Base-by-base conservation (phyloP, 345 rosid genomes). In the Ceriops tagal region DNA sequence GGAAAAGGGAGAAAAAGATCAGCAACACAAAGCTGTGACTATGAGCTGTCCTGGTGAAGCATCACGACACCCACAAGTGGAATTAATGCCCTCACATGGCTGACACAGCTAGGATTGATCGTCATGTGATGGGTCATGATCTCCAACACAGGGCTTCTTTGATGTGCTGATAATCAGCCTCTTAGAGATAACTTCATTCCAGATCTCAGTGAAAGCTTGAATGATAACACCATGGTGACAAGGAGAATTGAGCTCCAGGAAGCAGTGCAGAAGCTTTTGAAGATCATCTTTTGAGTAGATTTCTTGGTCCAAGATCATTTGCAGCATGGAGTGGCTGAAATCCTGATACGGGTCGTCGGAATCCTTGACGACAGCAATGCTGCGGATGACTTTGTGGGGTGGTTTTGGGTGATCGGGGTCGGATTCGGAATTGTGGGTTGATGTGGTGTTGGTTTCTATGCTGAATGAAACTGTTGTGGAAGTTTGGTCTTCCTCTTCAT, bases 271-370 rank as follows among this genome's bases (percentile, higher is more conserved):
- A 58, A 88, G 92, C 74, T 81, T 79, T 58, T 72, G 73, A 13
- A 85, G 84, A 30, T 85, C 85, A 27, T 74, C 66, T 26, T 75
- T 61, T 0, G 85, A 66, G 71, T 61, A 73, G 53, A 88, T 82
- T 72, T 80, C 82, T 57, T 80, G 78, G 65, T 85, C 89, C 75
- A 60, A 63, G 47, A 85, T 81, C 92, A 88, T 86, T 53, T 80
- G 85, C 65, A 77, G 62, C 87, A 86, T 88, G 58, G 90, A 88
- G 28, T 66, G 71, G 49, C 68, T 80, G 68, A 88, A 88, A 77
- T 85, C 90, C 49, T 61, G 53, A 35, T 76, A 82, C 0, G 90
- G 88, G 62, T 88, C 80, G 2, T 74, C 43, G 5, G 92, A 85
- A 10, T 84, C 82, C 77, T 81, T 86, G 62, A 71, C 86, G 30